Evolutionary conservation across 2,329 filamentous ascomycete genomes (phyloP), one percentile per base, ranked within the genome.

Genomic region (Aspergillus floridensis): DNA sequence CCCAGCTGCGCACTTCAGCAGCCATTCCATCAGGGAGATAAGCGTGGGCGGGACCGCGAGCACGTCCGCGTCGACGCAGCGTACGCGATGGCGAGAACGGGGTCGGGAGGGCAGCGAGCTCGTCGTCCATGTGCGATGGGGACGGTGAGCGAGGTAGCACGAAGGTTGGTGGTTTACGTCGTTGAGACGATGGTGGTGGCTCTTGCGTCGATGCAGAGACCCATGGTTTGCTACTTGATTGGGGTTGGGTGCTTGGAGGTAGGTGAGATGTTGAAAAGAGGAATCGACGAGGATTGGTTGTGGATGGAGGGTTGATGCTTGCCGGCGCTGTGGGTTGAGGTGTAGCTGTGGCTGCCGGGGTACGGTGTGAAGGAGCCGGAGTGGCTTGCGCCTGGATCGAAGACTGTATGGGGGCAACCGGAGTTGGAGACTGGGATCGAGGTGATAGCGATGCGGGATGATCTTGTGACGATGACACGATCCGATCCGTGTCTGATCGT

Each of bases 1-100:
- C 67, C 76, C 76, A 79, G 57, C 71, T 70, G n/a, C 75, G 75
- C 29, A 77, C 71, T 53, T 76, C 69, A 1, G 75, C 68, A 7
- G 76, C 76, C 72, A 78, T 76, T 5, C 76, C 76, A 5, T 72
- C 75, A 1, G 74, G 68, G 0, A 73, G 49, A 62, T 76, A 77
- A 5, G 57, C 64, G 11, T 65, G 65, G 1, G 59, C 62, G n/a
- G 58, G 59, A 1, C 65, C 54, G 8, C 65, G 68, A 1, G 62
- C 57, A 31, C 71, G 64, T 8, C 74, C 73, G n/a, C 70, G 68
- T 5, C 74, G 69, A 12, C 63, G 66, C 3, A 74, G 59, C 0
- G 69, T 66, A 35, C 66, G 69, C 14, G 72, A 71, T 5, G 74
- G 75, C 0, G 75, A 77, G 56, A 76, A 77, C 0, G 72, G 73